A percentile compares a stretch with the other conserved stretches of the same genome.
These are phyloP conservation scores for Nakazawaea molendinolei DNA, from an alignment of 805 yeast genomes.

Conservation along the genomic window DNA sequence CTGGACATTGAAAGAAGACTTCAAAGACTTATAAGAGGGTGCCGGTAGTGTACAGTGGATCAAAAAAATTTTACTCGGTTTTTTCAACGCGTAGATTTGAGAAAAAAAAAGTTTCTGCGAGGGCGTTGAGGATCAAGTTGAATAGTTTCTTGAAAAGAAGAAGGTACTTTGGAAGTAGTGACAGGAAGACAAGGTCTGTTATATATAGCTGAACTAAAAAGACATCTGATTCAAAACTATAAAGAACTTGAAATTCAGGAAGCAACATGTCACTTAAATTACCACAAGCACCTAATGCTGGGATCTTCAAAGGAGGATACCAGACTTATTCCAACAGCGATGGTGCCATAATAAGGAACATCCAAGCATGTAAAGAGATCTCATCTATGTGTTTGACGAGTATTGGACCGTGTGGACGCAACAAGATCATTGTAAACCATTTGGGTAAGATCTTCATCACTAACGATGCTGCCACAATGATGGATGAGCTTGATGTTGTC, in stretches of 20 bases:
- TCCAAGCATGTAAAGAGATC: slow-evolving; percentile 91
- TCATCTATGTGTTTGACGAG: slow-evolving; percentile 88
- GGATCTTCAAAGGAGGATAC: slow-evolving; percentile 93
- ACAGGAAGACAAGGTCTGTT: too few relatives aligned
- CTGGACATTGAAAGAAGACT: slow-evolving; percentile 62
- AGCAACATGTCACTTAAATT: slow-evolving; percentile 92
- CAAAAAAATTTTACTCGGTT: slow-evolving; percentile 1
- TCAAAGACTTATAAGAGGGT: slow-evolving; percentile 19
- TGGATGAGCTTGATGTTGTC: slow-evolving; percentile 85
- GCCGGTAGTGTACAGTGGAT: slow-evolving; percentile 1
- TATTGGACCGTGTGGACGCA: slow-evolving; percentile 96
- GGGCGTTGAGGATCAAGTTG: too few relatives aligned
- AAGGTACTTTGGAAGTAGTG: too few relatives aligned
- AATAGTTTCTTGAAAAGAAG: too few relatives aligned
- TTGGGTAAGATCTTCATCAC: slow-evolving; percentile 83
- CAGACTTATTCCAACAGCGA: slow-evolving; percentile 81
- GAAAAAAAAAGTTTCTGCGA: too few relatives aligned
- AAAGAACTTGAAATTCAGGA: too few relatives aligned
- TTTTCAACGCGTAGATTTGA: slow-evolving; percentile 7
- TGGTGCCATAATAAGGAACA: slow-evolving; percentile 90
- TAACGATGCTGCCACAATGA: slow-evolving; percentile 97
- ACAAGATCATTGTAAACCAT: slow-evolving; percentile 89
- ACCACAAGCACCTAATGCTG: slow-evolving; percentile 90
- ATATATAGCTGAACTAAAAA: too few relatives aligned
- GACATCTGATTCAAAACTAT: too few relatives aligned